Base-by-base conservation (phyloP, 1,284 basidiomycete genomes). In the Trametes versicolor region DNA sequence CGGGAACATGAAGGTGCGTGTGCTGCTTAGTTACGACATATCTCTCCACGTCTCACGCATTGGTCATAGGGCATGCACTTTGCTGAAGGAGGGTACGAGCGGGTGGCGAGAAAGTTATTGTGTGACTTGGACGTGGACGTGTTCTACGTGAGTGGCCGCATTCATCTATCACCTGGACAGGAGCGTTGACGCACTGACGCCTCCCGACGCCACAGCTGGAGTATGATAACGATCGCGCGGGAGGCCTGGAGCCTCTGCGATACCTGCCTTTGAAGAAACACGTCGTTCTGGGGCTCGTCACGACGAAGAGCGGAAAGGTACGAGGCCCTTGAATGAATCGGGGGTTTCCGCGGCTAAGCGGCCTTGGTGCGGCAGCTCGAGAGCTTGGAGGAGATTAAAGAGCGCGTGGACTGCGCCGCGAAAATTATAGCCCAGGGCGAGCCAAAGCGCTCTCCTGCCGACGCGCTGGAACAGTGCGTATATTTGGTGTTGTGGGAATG, bases 181-280 rank as follows among this genome's bases (percentile, higher is more conserved):
- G 51, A 59, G 60, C 56, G 19, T 50, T 49, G 23, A 58, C 64
- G 47, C 57, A 45, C 29, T 4, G 27, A 32, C 29, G 29, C 29
- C 29, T 32, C 29, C 29, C 29, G 25, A 53, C 60, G 57, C 39
- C 58, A 60, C 71, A 88, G 87, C 82, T 91, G 53, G 92, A 95
- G 78, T 95, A 93, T 75, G 93, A 95, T 74, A 89, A 87, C 25
- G 83, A 85, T 60, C 86, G 91, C 21, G 85, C 91, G 0, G 91
- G 91, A 45, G 83, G 84, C 57, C 91, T 94, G 67, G 81, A 84
- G 71, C 89, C 91, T 2, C 81, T 94, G 52, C 84, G 79, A 64
- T 73, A 89, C 69, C 80, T 95, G 17, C 92, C 93, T 0, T 78
- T 79, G 32, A 80, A 87, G 75, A 94, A 93, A 75, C 80, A 83